Conservation (phyloP, 2,329 filamentous ascomycete genomes). For the Penicillium sp. region DNA sequence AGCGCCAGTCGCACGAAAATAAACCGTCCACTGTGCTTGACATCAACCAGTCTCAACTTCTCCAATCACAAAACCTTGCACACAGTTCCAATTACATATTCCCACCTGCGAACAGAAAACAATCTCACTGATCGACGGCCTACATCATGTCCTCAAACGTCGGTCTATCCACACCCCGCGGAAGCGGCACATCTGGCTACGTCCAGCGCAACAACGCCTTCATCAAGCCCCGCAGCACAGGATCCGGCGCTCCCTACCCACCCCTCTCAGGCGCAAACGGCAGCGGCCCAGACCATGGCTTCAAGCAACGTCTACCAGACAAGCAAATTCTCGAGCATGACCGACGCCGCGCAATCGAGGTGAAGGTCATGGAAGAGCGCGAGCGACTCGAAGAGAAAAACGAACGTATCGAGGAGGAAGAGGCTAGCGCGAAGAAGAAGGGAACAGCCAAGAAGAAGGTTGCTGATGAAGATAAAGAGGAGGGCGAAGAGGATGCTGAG, state of each 20-base stretch:
- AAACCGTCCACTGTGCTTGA: no score
- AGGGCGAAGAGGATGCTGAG: constrained; percentile 24
- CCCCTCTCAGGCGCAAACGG: constrained; percentile 32
- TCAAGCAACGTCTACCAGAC: constrained; percentile 83
- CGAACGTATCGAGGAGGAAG: constrained; percentile 65
- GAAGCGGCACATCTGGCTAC: constrained; percentile 94
- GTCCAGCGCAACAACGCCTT: constrained; percentile 94
- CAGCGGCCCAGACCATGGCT: constrained; percentile 49
- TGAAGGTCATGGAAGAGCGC: constrained; percentile 86
- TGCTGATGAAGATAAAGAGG: constrained; percentile 11
- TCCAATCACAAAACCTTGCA: not conserved
- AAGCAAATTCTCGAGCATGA: constrained; percentile 93
- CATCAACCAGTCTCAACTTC: not conserved
- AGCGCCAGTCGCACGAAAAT: not conserved
- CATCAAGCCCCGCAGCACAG: constrained; percentile 74
- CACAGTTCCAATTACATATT: not conserved
- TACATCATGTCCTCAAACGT: constrained; percentile 88
- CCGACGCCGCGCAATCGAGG: constrained; percentile 83
- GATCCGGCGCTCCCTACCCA: constrained; percentile 71
- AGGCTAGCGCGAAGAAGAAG: constrained; percentile 54
- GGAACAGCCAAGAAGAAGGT: constrained; percentile 71
- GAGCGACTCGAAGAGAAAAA: constrained; percentile 87
- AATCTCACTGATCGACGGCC: not conserved
- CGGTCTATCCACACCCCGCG: constrained; percentile 88
- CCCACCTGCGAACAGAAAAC: not conserved